Evolutionary conservation across 2,329 filamentous ascomycete genomes (phyloP), one percentile per base, ranked within the genome.

Genomic region (Plenodomus tracheiphilus): DNA sequence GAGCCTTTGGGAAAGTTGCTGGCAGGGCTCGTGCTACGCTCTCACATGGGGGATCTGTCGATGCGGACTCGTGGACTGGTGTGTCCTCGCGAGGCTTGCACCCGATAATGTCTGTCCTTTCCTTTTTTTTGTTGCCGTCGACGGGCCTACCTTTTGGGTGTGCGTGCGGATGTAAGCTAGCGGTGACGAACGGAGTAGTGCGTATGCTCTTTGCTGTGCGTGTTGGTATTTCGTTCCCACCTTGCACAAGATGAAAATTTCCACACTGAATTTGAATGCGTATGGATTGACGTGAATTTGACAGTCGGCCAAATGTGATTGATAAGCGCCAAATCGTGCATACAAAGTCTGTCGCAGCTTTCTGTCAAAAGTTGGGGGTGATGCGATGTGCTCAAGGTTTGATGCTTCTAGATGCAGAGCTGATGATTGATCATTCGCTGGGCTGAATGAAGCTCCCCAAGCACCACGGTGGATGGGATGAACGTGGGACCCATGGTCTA

Each of bases 71-170:
- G 43, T 46, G 39, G 47, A 45, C 42, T 52, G 43, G 45, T 54
- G 28, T 51, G 50, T 51, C 38, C 41, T 45, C 20, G 46, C 35
- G 43, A 52, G 53, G 48, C 47, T 49, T 47, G 39, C 28, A 32
- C 28, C 52, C 43, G 48, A 56, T 57, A 57, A 59, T 59, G 62
- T 61, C 60, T 59, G 60, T 64, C 60, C 49, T 62, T 62, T 62
- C 57, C 56, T 59, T 54, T 47, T 50, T 57, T 18, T 54, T 63
- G 56, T 61, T 49, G 55, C 54, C 58, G 61, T 61, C 49, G 56
- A 58, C 43, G 46, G 59, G 54, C 49, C 56, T 56, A 47, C 42
- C 43, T 53, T 54, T 56, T 43, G 48, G 53, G 51, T 47, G 50
- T 52, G 41, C 53, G 52, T 25, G 22, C 10, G 54, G 57, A 60